phyloP scores from a whole-genome alignment of 352 stramenopile genomes.

The Phytophthora sansomeana region DNA sequence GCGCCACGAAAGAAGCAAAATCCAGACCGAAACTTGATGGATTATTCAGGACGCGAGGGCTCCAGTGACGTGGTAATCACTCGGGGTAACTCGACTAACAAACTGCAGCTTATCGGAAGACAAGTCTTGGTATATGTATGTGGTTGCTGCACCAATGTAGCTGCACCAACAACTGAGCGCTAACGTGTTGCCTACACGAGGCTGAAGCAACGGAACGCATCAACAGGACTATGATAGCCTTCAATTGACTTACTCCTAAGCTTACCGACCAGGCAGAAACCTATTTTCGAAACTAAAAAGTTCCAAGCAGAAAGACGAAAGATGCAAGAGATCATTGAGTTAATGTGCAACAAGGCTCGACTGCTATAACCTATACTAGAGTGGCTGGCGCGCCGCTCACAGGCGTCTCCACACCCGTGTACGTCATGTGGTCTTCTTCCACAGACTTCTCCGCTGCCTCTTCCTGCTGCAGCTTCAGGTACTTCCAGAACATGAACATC shows the following conservation, averaged over 20 bases:
- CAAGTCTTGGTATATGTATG: no score
- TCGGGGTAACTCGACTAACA: not conserved
- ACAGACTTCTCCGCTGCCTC: conserved; percentile 1
- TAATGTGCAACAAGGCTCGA: no score
- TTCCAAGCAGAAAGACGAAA: not conserved
- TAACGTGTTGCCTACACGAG: no score
- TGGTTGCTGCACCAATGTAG: no score
- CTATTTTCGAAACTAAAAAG: no score
- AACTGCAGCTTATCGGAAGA: no score
- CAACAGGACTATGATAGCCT: no score
- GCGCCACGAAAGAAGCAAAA: not conserved
- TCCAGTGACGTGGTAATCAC: not conserved
- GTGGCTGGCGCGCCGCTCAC: not conserved
- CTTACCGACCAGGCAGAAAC: no score
- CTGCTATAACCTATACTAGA: conserved; percentile 5
- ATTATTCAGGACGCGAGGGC: not conserved
- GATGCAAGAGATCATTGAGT: not conserved
- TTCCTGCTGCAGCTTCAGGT: conserved; percentile 33
- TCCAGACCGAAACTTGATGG: conserved; percentile 1
- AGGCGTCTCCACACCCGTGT: conserved; percentile 6
- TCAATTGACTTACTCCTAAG: no score
- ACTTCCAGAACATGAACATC: conserved; percentile 41
- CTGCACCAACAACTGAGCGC: no score
- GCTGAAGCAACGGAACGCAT: no score
- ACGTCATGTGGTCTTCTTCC: conserved; percentile 19